A percentile compares a stretch with the other conserved stretches of the same genome.
These are phyloP conservation scores for Tylopilus sp. DNA, from an alignment of 768 basidiomycete genomes.

Conservation along the genomic window DNA sequence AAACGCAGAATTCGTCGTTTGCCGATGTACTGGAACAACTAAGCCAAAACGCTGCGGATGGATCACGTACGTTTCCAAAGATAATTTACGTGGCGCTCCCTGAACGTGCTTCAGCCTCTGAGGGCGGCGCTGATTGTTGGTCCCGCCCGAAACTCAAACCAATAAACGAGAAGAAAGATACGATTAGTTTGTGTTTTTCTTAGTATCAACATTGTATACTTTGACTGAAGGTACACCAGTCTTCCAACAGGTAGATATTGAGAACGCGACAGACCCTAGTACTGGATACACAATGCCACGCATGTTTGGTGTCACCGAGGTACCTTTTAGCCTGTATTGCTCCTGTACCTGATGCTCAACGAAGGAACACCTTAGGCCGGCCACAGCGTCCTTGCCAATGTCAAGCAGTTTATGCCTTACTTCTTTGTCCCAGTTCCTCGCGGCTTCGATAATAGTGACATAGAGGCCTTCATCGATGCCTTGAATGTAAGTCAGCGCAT, in stretches of 20 bases:
- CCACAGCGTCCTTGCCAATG: slow-evolving; percentile 82
- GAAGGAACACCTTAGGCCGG: slow-evolving; percentile 51
- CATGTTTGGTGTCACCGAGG: slow-evolving; percentile 92
- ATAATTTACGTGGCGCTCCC: not conserved
- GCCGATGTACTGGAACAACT: slow-evolving; percentile 61
- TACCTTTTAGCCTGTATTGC: slow-evolving; percentile 25
- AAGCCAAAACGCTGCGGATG: slow-evolving; percentile 45
- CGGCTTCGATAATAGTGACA: slow-evolving; percentile 71
- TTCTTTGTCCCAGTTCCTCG: slow-evolving; percentile 89
- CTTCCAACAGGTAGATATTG: slow-evolving; percentile 96
- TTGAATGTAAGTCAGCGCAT: slow-evolving; percentile 61
- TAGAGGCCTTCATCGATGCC: slow-evolving; percentile 58
- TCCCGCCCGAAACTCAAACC: slow-evolving; percentile 53
- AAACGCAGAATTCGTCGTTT: slow-evolving; percentile 44
- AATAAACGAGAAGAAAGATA: slow-evolving; percentile 59
- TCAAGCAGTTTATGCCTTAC: slow-evolving; percentile 85
- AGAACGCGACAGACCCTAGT: slow-evolving; percentile 51
- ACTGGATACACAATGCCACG: slow-evolving; percentile 48
- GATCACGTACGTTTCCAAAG: slow-evolving; percentile 36
- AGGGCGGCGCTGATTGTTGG: slow-evolving; percentile 80
- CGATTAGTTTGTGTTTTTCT: slow-evolving; percentile 53
- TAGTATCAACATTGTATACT: not conserved
- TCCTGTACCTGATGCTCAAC: slow-evolving; percentile 2
- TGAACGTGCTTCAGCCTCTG: slow-evolving; percentile 44
- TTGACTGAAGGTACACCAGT: slow-evolving; percentile 40